Evolutionary conservation across 768 basidiomycete genomes (phyloP), one percentile per base, ranked within the genome.

Genomic region (Termitomyces sp.): DNA sequence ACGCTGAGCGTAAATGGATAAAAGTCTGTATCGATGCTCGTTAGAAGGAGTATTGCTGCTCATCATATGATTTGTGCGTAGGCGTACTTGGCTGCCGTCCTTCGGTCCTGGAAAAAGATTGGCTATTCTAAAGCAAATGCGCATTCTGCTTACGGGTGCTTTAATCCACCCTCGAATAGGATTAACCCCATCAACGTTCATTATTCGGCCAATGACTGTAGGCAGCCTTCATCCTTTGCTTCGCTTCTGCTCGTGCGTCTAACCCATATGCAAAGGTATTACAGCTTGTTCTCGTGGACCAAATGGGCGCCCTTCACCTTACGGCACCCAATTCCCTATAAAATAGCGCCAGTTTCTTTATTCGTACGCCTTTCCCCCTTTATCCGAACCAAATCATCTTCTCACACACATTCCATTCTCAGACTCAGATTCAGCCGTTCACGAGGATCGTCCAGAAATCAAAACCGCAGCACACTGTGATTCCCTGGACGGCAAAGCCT

Each of bases 101-200:
- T 67, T 49, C 63, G 63, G 1, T 67, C 62, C 58, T 67, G 66
- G 66, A 70, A 71, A 2, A 70, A 75, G 49, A 62, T 72, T 26
- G 78, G 77, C 21, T 79, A 73, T 56, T 74, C 73, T 45, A 76
- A 79, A 57, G 79, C 77, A 32, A 68, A 76, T 30, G 75, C 78
- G n/a, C 32, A 6, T 3, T 34, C 11, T 11, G 2, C 32, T 32
- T 4, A 6, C 38, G 21, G 22, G 7, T 24, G 2, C 32, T 38
- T 28, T 26, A 8, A n/a, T 6, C 21, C 11, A 42, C 30, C 8
- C 11, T 15, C 9, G 22, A 3, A n/a, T 34, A 66, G 66, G 66
- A 68, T 68, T 63, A 68, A 68, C 30, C 66, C 66, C 0, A 58
- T 65, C 35, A 61, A 55, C 3, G 66, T 64, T 30, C 66, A 68